phyloP scores from a whole-genome alignment of 345 rosid genomes.

The Cardamine chenopodiifolia region DNA sequence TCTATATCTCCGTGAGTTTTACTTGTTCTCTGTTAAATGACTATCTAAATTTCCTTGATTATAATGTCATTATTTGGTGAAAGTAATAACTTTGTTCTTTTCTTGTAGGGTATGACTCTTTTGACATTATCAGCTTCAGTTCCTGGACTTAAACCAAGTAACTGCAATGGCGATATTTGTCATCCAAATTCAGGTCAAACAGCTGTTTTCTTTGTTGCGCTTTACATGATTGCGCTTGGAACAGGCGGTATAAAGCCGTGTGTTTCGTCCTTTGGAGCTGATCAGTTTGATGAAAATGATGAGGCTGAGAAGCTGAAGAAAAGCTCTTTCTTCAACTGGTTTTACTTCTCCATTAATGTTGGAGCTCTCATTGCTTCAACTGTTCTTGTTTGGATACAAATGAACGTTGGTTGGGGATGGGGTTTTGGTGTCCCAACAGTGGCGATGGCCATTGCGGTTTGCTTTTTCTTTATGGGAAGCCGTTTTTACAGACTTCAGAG shows the following conservation, averaged over 20 bases:
- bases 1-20: conserved; percentile 74
- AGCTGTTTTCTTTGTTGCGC: conserved; percentile 66
- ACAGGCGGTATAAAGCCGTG: conserved; percentile 98
- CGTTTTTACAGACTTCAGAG: conserved; percentile 67
- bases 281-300: conserved; percentile 89
- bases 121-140: conserved; percentile 76
- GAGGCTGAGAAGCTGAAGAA: conserved; percentile 73
- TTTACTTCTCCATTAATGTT: conserved; percentile 83
- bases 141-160: conserved; percentile 66
- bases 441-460: conserved; percentile 79
- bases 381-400: conserved; percentile 90
- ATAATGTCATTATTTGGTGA: not conserved
- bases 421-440: conserved; percentile 92
- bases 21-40: conserved; percentile 8
- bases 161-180: conserved; percentile 56
- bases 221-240: conserved; percentile 89
- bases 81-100: not conserved
- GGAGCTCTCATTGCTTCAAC: conserved; percentile 92
- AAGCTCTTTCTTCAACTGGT: conserved; percentile 97
- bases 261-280: conserved; percentile 95
- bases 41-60: not conserved
- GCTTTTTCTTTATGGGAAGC: conserved; percentile 78
- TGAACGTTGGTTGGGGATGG: conserved; percentile 98
- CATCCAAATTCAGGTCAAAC: conserved; percentile 56
- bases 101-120: conserved; percentile 84